A percentile compares a stretch with the other conserved stretches of the same genome.
These are phyloP conservation scores for Lantana camara DNA, from an alignment of 257 asterid genomes.

Conservation along the genomic window DNA sequence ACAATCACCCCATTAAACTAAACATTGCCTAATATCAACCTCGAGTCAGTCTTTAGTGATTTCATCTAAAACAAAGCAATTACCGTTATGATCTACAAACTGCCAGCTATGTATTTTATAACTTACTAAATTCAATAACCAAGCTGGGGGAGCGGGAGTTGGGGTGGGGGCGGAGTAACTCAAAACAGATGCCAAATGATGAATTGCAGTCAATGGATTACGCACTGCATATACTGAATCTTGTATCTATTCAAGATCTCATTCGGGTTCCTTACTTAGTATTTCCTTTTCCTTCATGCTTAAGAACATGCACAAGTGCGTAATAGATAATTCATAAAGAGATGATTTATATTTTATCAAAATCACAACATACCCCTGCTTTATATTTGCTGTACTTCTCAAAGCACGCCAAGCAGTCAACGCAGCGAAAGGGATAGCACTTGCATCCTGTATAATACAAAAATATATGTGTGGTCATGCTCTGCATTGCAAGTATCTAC, in stretches of 20 bases:
- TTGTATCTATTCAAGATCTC: neutral
- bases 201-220: slow-evolving; percentile 11
- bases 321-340: slow-evolving; percentile 1
- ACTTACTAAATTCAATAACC: slow-evolving; percentile 7
- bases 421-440: slow-evolving; percentile 97
- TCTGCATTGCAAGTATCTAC: neutral
- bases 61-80: neutral
- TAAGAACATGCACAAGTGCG: slow-evolving; percentile 10
- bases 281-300: slow-evolving; percentile 18
- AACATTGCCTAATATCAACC: slow-evolving; percentile 7
- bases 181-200: slow-evolving; percentile 1
- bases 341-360: slow-evolving; percentile 19
- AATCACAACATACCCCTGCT: slow-evolving; percentile 59
- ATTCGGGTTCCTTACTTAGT: slow-evolving; percentile 1
- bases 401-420: slow-evolving; percentile 99
- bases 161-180: slow-evolving; percentile 2
- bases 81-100: neutral
- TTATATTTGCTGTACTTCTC: slow-evolving; percentile 76
- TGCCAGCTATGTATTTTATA: slow-evolving; percentile 4
- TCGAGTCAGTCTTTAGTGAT: neutral
- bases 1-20: neutral
- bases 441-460: slow-evolving; percentile 74
- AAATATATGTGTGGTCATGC: neutral
- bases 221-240: neutral
- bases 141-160: slow-evolving; percentile 1